Conservation (phyloP, 495 filamentous ascomycete genomes). For the Annulohypoxylon maeteangense region DNA sequence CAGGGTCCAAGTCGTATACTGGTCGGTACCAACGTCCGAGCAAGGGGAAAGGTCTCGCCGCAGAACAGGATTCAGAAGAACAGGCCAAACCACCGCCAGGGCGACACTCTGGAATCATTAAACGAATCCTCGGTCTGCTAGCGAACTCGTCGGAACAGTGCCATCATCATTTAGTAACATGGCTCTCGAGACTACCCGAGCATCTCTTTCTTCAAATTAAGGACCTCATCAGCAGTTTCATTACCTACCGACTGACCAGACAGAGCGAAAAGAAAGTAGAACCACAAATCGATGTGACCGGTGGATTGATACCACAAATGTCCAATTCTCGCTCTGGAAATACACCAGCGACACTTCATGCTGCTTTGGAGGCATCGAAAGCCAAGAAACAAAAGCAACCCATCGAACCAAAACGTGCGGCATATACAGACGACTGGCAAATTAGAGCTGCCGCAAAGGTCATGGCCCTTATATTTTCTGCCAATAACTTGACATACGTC, state of each 20-base stretch:
- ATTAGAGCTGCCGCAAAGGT: conserved; percentile 83
- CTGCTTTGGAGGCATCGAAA: conserved; percentile 69
- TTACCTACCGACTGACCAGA: conserved; percentile 82
- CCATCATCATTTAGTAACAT: conserved; percentile 85
- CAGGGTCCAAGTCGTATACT: conserved; percentile 49
- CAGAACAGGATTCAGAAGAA: conserved; percentile 42
- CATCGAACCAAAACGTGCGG: conserved; percentile 64
- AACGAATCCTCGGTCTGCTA: conserved; percentile 83
- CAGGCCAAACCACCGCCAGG: conserved; percentile 21
- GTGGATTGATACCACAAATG: conserved; percentile 76
- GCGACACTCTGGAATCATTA: conserved; percentile 84
- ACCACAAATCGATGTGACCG: conserved; percentile 65
- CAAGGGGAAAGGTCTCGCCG: conserved; percentile 44
- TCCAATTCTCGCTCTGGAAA: conserved; percentile 67
- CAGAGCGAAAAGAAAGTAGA: conserved; percentile 75
- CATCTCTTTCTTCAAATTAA: conserved; percentile 75
- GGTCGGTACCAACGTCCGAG: conserved; percentile 42
- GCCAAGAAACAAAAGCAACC: conserved; percentile 55
- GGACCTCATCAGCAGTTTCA: conserved; percentile 80
- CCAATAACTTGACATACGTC: conserved; percentile 70
- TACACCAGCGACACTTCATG: conserved; percentile 75
- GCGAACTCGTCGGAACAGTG: conserved; percentile 79
- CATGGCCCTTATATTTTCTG: conserved; percentile 84
- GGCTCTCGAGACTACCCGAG: conserved; percentile 80
- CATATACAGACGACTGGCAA: conserved; percentile 92